A percentile compares a stretch with the other conserved stretches of the same genome.
Conservation (phyloP, 2,329 filamentous ascomycete species). For the Fusarium palustre region DNA sequence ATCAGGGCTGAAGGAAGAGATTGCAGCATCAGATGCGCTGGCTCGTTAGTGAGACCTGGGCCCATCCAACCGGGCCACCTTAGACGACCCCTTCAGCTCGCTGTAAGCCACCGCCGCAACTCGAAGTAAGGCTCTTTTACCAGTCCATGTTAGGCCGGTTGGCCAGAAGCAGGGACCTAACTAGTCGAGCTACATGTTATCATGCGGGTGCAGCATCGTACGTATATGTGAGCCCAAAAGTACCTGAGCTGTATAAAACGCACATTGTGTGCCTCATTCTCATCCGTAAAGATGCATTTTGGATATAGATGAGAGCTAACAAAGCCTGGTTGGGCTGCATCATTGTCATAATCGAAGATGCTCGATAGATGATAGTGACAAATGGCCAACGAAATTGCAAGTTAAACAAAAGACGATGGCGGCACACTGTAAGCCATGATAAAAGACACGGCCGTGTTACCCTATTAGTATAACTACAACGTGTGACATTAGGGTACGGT, state of each 20-base stretch:
- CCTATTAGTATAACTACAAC: slow-evolving; percentile 8
- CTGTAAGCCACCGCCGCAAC: too few species aligned
- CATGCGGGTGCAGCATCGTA: slow-evolving; percentile 25
- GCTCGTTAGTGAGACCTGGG: background rate
- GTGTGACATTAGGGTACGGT: slow-evolving; percentile 1
- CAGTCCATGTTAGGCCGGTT: too few species aligned
- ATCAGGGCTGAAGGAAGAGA: slow-evolving; percentile 37
- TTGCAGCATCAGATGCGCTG: slow-evolving; percentile 34
- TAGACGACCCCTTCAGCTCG: too few species aligned
- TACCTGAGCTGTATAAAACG: slow-evolving; percentile 29
- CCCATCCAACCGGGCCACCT: too few species aligned
- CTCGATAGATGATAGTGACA: slow-evolving; percentile 7
- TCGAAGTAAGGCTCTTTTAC: too few species aligned
- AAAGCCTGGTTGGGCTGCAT: slow-evolving; percentile 30
- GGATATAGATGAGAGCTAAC: slow-evolving; percentile 38
- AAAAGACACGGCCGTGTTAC: slow-evolving; percentile 1
- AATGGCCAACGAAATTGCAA: background rate
- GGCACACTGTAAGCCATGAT: background rate
- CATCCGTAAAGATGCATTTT: slow-evolving; percentile 31
- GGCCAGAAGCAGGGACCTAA: slow-evolving; percentile 32
- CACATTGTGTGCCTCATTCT: slow-evolving; percentile 15
- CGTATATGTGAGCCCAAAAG: slow-evolving; percentile 36
- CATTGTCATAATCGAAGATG: slow-evolving; percentile 8
- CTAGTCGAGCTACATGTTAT: background rate
- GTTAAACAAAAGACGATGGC: background rate